Evolutionary conservation across 2,329 filamentous ascomycete species (phyloP).

Genomic region (Pezicula radicicola): DNA sequence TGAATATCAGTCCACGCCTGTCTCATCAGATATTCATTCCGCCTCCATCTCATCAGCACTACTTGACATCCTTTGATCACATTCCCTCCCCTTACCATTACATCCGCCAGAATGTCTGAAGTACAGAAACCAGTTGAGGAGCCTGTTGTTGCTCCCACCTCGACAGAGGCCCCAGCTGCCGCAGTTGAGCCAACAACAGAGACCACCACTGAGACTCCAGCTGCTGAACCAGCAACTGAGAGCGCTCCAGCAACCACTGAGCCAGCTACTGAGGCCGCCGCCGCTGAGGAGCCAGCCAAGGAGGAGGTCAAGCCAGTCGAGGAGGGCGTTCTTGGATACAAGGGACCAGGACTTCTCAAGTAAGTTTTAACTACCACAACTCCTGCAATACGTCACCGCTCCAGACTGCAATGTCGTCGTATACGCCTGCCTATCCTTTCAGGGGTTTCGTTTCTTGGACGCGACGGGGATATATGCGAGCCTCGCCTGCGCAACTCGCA

Average conservation of each 20-base stretch:
- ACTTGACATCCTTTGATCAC: constrained; percentile 15
- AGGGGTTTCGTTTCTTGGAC: too few relatives aligned
- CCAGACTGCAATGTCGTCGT: neutral
- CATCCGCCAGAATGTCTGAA: constrained; percentile 50
- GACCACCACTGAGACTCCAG: constrained; percentile 32
- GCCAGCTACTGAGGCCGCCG: constrained; percentile 29
- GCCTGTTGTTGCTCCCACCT: constrained; percentile 25
- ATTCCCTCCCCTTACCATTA: constrained; percentile 14
- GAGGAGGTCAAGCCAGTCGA: constrained; percentile 16
- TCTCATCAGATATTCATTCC: too few relatives aligned
- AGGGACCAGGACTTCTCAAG: constrained; percentile 80
- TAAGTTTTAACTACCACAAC: constrained; percentile 45
- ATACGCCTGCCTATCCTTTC: too few relatives aligned
- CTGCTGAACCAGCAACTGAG: constrained; percentile 32
- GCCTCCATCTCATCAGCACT: constrained; percentile 9
- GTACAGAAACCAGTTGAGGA: constrained; percentile 66
- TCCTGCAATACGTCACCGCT: constrained; percentile 2
- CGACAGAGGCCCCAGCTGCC: constrained; percentile 29
- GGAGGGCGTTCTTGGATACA: constrained; percentile 85
- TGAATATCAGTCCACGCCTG: too few relatives aligned
- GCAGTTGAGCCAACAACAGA: constrained; percentile 34
- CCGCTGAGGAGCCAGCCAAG: constrained; percentile 7
- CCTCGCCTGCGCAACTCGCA: neutral
- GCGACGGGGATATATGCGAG: too few relatives aligned
- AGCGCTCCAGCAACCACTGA: constrained; percentile 30